These are phyloP conservation scores for Leccinum fibrillosum DNA, from an alignment of 768 basidiomycete genomes.

Conservation along the genomic window DNA sequence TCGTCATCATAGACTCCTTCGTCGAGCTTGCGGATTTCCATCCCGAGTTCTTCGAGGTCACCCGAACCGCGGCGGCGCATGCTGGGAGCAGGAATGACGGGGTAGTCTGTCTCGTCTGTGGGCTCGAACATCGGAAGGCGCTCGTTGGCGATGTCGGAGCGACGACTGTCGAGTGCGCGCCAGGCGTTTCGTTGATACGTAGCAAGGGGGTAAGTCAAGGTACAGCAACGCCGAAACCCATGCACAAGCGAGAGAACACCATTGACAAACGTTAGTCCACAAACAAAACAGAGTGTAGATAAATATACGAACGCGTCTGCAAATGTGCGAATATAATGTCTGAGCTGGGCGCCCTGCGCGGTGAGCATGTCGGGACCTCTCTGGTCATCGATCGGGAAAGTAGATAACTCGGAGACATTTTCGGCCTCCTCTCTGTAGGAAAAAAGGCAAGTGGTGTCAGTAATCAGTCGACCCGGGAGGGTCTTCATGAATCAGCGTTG, in stretches of 20 bases:
- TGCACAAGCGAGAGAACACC: not conserved
- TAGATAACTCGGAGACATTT: slow-evolving; percentile 63
- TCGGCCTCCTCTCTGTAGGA: slow-evolving; percentile 69
- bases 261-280: not conserved
- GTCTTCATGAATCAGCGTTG: not conserved
- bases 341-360: slow-evolving; percentile 58
- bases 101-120: slow-evolving; percentile 28
- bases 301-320: slow-evolving; percentile 63
- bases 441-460: not conserved
- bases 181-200: not conserved
- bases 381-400: slow-evolving; percentile 35
- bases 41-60: slow-evolving; percentile 44
- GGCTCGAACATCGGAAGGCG: slow-evolving; percentile 60
- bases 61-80: slow-evolving; percentile 49
- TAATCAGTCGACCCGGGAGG: not conserved
- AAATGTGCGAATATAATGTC: slow-evolving; percentile 64
- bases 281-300: not conserved
- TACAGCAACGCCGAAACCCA: not conserved
- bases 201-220: not conserved
- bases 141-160: slow-evolving; percentile 71
- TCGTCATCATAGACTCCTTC: slow-evolving; percentile 50
- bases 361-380: slow-evolving; percentile 54
- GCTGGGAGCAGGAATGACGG: slow-evolving; percentile 58
- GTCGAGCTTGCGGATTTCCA: slow-evolving; percentile 66
- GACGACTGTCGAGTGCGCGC: slow-evolving; percentile 45